Evolutionary conservation across 2,329 filamentous ascomycete genomes (phyloP), one percentile per base, ranked within the genome.

Genomic region (Fusarium coffeatum): DNA sequence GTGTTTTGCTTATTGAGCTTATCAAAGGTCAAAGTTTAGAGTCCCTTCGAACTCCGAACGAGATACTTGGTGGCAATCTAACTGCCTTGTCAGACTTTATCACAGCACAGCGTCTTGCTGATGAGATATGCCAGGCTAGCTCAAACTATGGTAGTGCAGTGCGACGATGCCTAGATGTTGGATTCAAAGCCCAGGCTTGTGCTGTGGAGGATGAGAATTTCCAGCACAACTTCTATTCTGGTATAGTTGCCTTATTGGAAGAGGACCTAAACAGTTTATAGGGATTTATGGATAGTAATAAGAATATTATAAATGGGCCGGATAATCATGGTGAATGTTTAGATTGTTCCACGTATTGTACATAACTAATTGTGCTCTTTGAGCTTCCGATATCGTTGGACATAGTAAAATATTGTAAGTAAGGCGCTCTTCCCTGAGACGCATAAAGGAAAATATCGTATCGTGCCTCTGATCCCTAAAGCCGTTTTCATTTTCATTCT

Each of bases 401-500:
- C 49, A 28, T 53, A 42, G n/a, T 41, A 22, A 22, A 53, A 11
- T 12, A n/a, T 53, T 20, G 32, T 18, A 41, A 37, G 22, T 13
- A 50, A 53, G 15, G 49, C 49, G 34, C 10, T 42, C 34, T 42
- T n/a, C n/a, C 41, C 5, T 3, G 49, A 41, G 34, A 16, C 23
- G 49, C 32, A 16, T 27, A 22, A 28, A 25, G 23, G 34, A 22
- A 41, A 27, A n/a, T 42, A 53, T 23, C 23, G 23, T 42, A 42
- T 53, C 49, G 18, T 53, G 37, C 49, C 49, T 42, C 13, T 53
- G 23, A 42, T 53, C 34, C 18, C 49, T 41, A 28, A 41, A 53
- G 49, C 49, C 49, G 4, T 53, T 53, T 51, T 53, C 49, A 27
- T 53, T 41, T 27, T 53, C 34, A 13, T 53, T 42, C 9, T 51